Evolutionary conservation across 2,329 filamentous ascomycete species (phyloP).

Genomic region (Tympanopsis confertula): DNA sequence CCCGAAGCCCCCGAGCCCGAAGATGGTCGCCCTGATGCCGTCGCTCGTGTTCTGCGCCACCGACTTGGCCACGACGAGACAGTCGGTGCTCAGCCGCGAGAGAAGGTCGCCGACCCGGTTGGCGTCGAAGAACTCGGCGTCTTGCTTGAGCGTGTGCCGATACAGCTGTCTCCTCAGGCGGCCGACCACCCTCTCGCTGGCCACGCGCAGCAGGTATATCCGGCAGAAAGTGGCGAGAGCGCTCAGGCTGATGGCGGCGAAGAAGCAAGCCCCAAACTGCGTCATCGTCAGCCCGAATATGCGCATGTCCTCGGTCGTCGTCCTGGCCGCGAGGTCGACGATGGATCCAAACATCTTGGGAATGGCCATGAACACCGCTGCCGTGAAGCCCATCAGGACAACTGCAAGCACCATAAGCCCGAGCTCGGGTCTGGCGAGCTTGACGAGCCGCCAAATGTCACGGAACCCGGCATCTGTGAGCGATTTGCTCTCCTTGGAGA

Average conservation of each 20-base stretch:
- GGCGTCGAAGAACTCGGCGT: constrained; percentile 97
- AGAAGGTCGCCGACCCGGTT: constrained; percentile 95
- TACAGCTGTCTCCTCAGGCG: constrained; percentile 82
- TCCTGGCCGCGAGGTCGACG: constrained; percentile 77
- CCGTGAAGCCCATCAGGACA: constrained; percentile 78
- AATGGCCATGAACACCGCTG: constrained; percentile 86
- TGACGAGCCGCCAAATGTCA: constrained; percentile 79
- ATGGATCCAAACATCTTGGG: constrained; percentile 95
- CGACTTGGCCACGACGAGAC: constrained; percentile 94
- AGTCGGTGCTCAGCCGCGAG: constrained; percentile 87
- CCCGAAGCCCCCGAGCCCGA: constrained; percentile 74
- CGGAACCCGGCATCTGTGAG: constrained; percentile 46
- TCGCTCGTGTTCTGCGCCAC: constrained; percentile 97
- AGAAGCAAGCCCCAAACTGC: constrained; percentile 80
- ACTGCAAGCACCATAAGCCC: constrained; percentile 70
- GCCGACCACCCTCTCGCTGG: constrained; percentile 88
- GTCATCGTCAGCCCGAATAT: constrained; percentile 75
- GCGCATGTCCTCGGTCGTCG: constrained; percentile 49
- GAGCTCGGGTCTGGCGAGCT: constrained; percentile 77
- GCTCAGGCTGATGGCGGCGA: constrained; percentile 65
- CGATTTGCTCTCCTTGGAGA: constrained; percentile 69
- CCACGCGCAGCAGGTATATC: constrained; percentile 83
- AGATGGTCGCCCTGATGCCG: constrained; percentile 81
- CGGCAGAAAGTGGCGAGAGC: constrained; percentile 86
- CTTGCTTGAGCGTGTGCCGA: constrained; percentile 81